Evolutionary conservation across 768 basidiomycete species (phyloP), one percentile per base, ranked within the genome.

Genomic region (Russula vinacea): DNA sequence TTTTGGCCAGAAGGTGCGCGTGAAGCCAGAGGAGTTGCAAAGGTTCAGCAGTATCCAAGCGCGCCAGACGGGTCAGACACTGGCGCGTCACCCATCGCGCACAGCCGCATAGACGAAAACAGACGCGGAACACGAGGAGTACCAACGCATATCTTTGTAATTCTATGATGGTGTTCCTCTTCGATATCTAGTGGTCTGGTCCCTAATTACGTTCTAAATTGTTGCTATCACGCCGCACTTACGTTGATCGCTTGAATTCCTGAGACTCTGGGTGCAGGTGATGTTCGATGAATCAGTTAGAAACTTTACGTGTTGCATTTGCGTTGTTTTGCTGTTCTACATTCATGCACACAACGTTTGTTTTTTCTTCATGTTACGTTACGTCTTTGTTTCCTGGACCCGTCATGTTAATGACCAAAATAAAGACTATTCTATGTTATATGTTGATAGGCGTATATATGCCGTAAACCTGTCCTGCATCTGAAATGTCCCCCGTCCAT

Each of bases 41-140:
- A 82, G 92, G 70, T 92, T 95, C 83, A 87, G 84, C 76, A 87
- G 85, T 67, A 91, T 93, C 74, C 92, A 94, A 76, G 90, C 92
- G 6, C 83, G 85, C 56, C 80, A 85, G 40, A 83, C 86, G n/a
- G 92, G 93, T 45, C 81, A 82, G 56, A 86, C 85, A 16, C 81
- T 94, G 63, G 89, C 90, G 33, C 83, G 90, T 70, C 84, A 91
- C 76, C 90, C 89, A 24, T 86, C 86, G 57, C 71, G 74, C 57
- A 78, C 79, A 35, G 71, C 69, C 37, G 75, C 75, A 73, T 80
- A 80, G 77, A 62, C 37, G 40, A 55, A 51, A 45, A 45, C 29
- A 42, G 57, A 33, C 49, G 39, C 52, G 49, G 42, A 61, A 24
- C 64, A 24, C 45, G 55, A 60, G 60, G 42, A 54, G 50, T 47